Evolutionary conservation across 306 rosid species (phyloP).

Genomic region (Dryas alaskensis): DNA sequence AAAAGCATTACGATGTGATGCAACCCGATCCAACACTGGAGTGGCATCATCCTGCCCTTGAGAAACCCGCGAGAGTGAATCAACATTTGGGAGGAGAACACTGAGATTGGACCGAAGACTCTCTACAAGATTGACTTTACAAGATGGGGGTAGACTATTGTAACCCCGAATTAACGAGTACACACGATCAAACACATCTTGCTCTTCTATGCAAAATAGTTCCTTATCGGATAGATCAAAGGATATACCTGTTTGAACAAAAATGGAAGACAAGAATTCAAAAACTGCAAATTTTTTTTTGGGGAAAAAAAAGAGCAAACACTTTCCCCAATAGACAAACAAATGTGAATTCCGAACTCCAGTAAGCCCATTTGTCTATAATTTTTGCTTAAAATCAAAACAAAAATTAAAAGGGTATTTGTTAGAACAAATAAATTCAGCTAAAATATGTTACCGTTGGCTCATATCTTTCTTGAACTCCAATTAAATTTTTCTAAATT

Average conservation of each 20-base stretch:
- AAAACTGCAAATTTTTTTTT: neutral
- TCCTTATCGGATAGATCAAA: slow-evolving; percentile 92
- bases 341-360: neutral
- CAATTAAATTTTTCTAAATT: too few species aligned
- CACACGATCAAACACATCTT: slow-evolving; percentile 76
- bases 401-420: neutral
- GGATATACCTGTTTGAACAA: slow-evolving; percentile 50
- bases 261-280: neutral
- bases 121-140: slow-evolving; percentile 69
- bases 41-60: slow-evolving; percentile 42
- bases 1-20: slow-evolving; percentile 79
- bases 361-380: neutral
- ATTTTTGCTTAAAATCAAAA: neutral
- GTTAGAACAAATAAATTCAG: neutral
- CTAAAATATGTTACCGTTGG: neutral
- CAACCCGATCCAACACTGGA: slow-evolving; percentile 49
- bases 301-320: neutral
- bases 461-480: neutral
- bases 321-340: neutral
- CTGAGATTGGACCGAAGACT: slow-evolving; percentile 82
- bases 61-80: slow-evolving; percentile 64
- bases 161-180: slow-evolving; percentile 63
- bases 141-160: slow-evolving; percentile 48
- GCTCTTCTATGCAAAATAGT: slow-evolving; percentile 72
- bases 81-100: slow-evolving; percentile 90